Evolutionary conservation across 148 eudicot species (phyloP).

Genomic region (Mesembryanthemum crystallinum): DNA sequence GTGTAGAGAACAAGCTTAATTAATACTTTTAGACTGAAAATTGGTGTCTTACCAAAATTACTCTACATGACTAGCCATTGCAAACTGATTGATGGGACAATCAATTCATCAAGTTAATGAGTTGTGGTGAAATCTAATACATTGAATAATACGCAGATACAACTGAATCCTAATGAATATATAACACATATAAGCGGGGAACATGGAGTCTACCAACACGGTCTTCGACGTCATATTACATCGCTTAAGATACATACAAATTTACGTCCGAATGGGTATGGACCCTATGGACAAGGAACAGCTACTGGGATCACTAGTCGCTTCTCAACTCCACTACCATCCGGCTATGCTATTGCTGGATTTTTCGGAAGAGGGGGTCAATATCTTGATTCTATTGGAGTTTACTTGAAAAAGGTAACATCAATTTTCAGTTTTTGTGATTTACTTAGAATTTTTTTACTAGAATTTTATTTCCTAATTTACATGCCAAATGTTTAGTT

Average conservation of each 20-base stretch:
- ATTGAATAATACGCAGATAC: background rate
- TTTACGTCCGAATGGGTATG: slow-evolving; percentile 10
- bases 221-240: background rate
- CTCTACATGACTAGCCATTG: too few relatives aligned
- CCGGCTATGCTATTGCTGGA: slow-evolving; percentile 5
- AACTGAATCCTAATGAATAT: background rate
- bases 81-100: too few relatives aligned
- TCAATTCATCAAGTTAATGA: too few relatives aligned
- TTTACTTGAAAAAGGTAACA: background rate
- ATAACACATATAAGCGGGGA: slow-evolving; percentile 19
- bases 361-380: slow-evolving; percentile 5
- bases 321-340: slow-evolving; percentile 8
- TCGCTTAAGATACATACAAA: slow-evolving; percentile 19
- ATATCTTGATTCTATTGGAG: background rate
- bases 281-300: slow-evolving; percentile 9
- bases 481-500: too few relatives aligned
- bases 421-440: too few relatives aligned
- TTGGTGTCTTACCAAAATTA: too few relatives aligned
- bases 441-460: too few relatives aligned
- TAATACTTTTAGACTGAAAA: too few relatives aligned
- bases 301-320: background rate
- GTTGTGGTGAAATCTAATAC: too few relatives aligned
- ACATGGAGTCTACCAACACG: slow-evolving; percentile 6
- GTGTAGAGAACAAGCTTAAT: too few relatives aligned
- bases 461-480: too few relatives aligned